These are phyloP conservation scores for Anisodus acutangulus DNA, from an alignment of 257 asterid species.

Conservation along the genomic window DNA sequence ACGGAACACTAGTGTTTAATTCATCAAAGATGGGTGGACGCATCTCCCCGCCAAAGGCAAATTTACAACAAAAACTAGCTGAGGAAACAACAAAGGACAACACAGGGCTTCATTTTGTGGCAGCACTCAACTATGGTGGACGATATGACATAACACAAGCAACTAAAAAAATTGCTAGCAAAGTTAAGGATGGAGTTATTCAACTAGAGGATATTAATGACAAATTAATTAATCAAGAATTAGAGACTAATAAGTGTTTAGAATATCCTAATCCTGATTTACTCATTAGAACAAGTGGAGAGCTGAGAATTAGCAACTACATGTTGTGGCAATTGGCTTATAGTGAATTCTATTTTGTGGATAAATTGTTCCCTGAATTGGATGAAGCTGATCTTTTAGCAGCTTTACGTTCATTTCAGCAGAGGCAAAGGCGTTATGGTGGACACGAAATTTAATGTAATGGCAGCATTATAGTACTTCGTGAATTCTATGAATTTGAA, in stretches of 20 bases:
- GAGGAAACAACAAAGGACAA: conserved; percentile 34
- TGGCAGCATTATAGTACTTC: too few relatives aligned
- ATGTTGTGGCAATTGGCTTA: conserved; percentile 51
- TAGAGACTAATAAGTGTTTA: conserved; percentile 12
- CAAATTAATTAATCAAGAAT: background rate
- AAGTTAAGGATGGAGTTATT: conserved; percentile 34
- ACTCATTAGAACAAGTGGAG: conserved; percentile 46
- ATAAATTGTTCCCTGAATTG: conserved; percentile 38
- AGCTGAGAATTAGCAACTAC: conserved; percentile 44
- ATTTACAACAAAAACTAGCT: background rate
- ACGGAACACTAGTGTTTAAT: too few relatives aligned
- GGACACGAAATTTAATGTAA: background rate
- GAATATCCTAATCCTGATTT: conserved; percentile 45
- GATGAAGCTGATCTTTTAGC: conserved; percentile 29
- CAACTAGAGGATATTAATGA: conserved; percentile 28
- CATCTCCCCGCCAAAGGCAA: too few relatives aligned
- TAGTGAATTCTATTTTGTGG: conserved; percentile 33
- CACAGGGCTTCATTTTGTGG: conserved; percentile 32
- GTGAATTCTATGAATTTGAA: too few relatives aligned
- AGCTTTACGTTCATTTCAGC: conserved; percentile 34
- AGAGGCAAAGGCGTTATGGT: conserved; percentile 40
- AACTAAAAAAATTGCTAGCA: conserved; percentile 31
- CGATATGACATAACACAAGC: conserved; percentile 43
- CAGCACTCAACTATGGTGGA: conserved; percentile 39
- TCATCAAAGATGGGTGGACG: too few relatives aligned